Evolutionary conservation across 2,329 filamentous ascomycete species (phyloP).

Genomic region (Byssothecium circinans): DNA sequence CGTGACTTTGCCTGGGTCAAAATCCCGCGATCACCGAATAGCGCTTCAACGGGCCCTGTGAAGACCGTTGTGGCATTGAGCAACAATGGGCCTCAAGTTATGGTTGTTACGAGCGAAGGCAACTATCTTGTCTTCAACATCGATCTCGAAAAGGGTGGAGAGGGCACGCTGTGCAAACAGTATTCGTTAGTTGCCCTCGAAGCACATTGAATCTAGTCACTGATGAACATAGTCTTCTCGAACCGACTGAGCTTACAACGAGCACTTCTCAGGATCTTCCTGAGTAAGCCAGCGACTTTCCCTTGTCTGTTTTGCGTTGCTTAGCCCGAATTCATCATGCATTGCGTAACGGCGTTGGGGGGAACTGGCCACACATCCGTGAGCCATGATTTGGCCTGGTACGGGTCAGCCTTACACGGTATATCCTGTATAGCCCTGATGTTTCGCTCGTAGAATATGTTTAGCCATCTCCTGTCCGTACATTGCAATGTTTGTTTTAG

Average conservation of each 20-base stretch:
- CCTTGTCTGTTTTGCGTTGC: neutral
- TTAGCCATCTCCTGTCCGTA: no score
- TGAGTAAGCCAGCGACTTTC: constrained; percentile 19
- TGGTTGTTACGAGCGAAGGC: constrained; percentile 96
- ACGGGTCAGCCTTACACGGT: neutral
- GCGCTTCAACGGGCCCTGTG: constrained; percentile 55
- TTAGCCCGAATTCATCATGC: neutral
- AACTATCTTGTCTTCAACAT: constrained; percentile 95
- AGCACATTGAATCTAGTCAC: neutral
- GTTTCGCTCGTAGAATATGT: no score
- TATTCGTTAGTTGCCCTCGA: constrained; percentile 71
- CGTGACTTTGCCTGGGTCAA: constrained; percentile 97
- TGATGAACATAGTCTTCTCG: constrained; percentile 35
- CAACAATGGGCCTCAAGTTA: constrained; percentile 89
- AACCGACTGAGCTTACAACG: constrained; percentile 38
- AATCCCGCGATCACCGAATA: constrained; percentile 66
- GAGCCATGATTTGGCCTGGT: neutral
- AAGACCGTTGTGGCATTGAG: constrained; percentile 97
- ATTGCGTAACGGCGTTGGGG: constrained; percentile 2
- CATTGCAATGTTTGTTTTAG: no score
- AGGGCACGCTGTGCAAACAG: constrained; percentile 87
- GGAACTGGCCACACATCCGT: neutral
- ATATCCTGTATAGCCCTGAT: neutral
- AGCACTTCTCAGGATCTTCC: constrained; percentile 34
- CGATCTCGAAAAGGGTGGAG: constrained; percentile 90